These are phyloP conservation scores for Coniosporium uncinatum DNA, from an alignment of 2,329 filamentous ascomycete species.

Conservation along the genomic window DNA sequence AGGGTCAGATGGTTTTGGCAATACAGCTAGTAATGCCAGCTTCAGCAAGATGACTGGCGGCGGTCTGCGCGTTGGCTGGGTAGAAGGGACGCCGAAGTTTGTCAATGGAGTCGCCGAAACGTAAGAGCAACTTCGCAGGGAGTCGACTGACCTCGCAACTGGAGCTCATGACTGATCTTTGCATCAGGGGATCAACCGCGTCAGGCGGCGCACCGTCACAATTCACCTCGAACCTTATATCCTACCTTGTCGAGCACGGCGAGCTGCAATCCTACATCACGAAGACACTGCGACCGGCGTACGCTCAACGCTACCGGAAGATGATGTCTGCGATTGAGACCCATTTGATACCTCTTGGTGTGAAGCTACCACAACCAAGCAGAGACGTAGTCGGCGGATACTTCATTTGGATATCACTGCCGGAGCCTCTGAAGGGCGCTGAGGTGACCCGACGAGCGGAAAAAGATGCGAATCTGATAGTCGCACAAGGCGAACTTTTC, in stretches of 20 bases:
- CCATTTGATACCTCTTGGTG: constrained; percentile 57
- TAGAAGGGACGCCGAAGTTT: constrained; percentile 62
- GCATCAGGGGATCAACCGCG: constrained; percentile 44
- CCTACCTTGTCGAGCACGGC: constrained; percentile 45
- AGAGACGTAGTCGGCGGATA: constrained; percentile 61
- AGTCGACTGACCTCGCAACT: constrained; percentile 9
- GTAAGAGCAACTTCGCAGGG: constrained; percentile 28
- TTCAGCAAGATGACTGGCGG: constrained; percentile 88
- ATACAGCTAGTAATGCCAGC: constrained; percentile 79
- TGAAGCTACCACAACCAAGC: constrained; percentile 38
- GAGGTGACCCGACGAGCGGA: constrained; percentile 52
- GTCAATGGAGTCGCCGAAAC: constrained; percentile 52
- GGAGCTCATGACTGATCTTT: constrained; percentile 1
- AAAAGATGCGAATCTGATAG: constrained; percentile 57
- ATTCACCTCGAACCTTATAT: constrained; percentile 49
- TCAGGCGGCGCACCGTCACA: constrained; percentile 57
- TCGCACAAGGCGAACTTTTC: constrained; percentile 67
- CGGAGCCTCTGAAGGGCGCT: constrained; percentile 43
- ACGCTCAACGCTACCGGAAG: constrained; percentile 43
- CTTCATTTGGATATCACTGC: constrained; percentile 76
- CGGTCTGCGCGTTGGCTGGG: constrained; percentile 84
- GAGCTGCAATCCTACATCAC: constrained; percentile 47
- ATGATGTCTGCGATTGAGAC: constrained; percentile 54
- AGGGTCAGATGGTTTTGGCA: constrained; percentile 60
- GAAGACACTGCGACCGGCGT: constrained; percentile 47